Evolutionary conservation across 164 flowering plant genomes (phyloP).

Genomic region (Magnolia kwangsiensis): DNA sequence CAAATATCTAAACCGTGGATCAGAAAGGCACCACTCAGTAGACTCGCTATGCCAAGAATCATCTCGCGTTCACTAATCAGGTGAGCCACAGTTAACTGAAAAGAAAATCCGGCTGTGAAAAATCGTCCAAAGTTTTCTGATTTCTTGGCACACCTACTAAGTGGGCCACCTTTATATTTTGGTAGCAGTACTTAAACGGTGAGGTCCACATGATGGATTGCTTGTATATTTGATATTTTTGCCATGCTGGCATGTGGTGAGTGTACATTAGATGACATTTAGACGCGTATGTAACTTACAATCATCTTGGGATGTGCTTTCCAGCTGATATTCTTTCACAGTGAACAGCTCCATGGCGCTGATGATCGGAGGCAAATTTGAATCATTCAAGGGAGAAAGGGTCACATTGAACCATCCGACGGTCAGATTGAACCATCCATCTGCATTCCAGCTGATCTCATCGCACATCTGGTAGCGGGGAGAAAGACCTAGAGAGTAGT

Average conservation of each 20-base stretch:
- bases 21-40: too few species aligned
- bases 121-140: too few species aligned
- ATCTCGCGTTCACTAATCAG: too few species aligned
- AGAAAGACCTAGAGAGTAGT: background rate
- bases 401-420: background rate
- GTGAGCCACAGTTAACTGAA: too few species aligned
- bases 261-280: too few species aligned
- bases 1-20: too few species aligned
- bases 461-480: conserved; percentile 11
- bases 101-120: too few species aligned
- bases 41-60: too few species aligned
- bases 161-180: too few species aligned
- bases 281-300: background rate
- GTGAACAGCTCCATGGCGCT: conserved; percentile 11
- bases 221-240: background rate
- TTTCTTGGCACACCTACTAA: too few species aligned
- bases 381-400: background rate
- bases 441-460: background rate
- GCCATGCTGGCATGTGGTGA: too few species aligned
- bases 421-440: background rate
- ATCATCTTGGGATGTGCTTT: conserved; percentile 2
- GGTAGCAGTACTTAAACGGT: too few species aligned
- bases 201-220: background rate
- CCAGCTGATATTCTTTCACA: background rate
- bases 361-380: conserved; percentile 10